phyloP scores from a whole-genome alignment of 495 filamentous ascomycete genomes.

The Glutinoglossum americanum region DNA sequence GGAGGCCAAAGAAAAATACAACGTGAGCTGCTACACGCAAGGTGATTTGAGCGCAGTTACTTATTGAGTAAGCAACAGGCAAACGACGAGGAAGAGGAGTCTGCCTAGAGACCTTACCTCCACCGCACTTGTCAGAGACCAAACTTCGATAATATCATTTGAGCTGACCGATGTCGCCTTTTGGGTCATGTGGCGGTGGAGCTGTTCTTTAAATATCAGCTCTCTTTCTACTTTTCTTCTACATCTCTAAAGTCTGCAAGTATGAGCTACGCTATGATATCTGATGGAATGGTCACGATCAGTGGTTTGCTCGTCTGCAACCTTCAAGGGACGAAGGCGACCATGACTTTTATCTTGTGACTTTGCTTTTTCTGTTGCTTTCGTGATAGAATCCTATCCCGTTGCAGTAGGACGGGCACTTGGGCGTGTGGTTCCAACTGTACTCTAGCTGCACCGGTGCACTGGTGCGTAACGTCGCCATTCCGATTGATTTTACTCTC shows the following conservation, averaged over 20 bases:
- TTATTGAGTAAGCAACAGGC: neutral
- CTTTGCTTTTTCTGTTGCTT: neutral
- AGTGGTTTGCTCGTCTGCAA: neutral
- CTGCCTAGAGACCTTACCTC: neutral
- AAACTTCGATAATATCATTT: neutral
- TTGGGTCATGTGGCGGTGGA: neutral
- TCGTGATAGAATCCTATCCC: neutral
- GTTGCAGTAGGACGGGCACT: neutral
- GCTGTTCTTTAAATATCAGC: neutral
- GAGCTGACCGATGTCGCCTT: neutral
- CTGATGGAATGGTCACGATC: neutral
- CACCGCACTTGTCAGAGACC: neutral
- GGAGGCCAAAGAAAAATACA: constrained; percentile 86
- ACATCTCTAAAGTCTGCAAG: neutral
- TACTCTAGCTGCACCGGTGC: constrained; percentile 2
- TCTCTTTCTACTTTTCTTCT: neutral
- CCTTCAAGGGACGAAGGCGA: neutral
- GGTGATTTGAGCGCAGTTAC: neutral
- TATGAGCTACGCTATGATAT: constrained; percentile 2
- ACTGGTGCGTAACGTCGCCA: constrained; percentile 3
- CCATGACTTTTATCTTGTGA: neutral
- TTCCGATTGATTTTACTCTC: constrained; percentile 2
- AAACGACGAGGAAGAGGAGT: constrained; percentile 1
- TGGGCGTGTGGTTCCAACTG: neutral
- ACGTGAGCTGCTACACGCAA: constrained; percentile 28